phyloP scores from a whole-genome alignment of 2,329 filamentous ascomycete species.

The Botryotinia calthae region DNA sequence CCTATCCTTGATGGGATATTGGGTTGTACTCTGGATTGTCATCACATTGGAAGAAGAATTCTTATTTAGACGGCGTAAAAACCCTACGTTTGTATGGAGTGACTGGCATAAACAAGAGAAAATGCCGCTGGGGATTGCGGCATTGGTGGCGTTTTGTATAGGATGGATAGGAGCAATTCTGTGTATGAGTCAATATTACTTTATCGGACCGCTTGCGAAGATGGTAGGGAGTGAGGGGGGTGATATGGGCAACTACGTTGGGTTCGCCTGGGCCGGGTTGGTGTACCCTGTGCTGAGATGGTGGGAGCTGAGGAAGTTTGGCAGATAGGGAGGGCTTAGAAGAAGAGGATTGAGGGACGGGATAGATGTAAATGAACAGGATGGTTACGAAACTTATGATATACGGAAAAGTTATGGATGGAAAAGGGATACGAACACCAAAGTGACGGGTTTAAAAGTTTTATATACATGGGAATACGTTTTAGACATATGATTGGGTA shows the following conservation, averaged over 20 bases:
- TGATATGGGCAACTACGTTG: conserved; percentile 44
- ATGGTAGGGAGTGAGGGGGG: conserved; percentile 48
- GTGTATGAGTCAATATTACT: conserved; percentile 69
- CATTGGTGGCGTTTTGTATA: conserved; percentile 58
- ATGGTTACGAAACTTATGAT: not conserved
- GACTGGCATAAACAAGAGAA: conserved; percentile 58
- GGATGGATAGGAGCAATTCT: conserved; percentile 65
- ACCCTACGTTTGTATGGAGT: conserved; percentile 55
- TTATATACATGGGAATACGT: not conserved
- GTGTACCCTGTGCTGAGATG: conserved; percentile 48
- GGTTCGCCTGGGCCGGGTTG: conserved; percentile 57
- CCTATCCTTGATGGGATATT: conserved; percentile 68
- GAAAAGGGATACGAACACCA: not conserved
- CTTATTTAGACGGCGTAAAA: conserved; percentile 51
- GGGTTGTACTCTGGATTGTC: conserved; percentile 63
- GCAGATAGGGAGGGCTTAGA: conserved; percentile 28
- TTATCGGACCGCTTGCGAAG: conserved; percentile 57
- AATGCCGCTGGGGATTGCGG: conserved; percentile 61
- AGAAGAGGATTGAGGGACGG: not conserved
- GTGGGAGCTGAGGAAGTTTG: conserved; percentile 38
- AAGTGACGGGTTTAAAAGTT: not conserved
- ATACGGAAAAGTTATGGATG: not conserved
- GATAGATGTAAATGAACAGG: not conserved
- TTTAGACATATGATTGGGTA: not conserved
- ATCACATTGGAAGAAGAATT: conserved; percentile 61